A percentile compares a stretch with the other conserved stretches of the same genome.
Evolutionary conservation across 345 rosid species (phyloP).

Genomic region (Camelina hispida): DNA sequence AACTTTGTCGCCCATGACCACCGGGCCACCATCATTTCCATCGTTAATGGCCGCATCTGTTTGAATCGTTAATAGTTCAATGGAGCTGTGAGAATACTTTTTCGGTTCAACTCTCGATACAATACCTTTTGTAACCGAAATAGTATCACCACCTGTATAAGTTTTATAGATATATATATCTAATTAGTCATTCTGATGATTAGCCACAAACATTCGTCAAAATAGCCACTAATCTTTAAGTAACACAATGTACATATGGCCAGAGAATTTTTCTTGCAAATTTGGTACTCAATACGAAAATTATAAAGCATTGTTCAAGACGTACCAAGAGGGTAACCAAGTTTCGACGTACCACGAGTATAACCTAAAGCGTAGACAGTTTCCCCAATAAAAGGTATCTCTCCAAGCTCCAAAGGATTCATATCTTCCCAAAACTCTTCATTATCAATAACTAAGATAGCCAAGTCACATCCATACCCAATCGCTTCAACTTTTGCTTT

Average conservation of each 20-base stretch:
- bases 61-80: constrained; percentile 72
- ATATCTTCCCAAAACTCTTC: constrained; percentile 48
- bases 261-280: background rate
- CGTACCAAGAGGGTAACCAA: constrained; percentile 14
- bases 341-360: constrained; percentile 53
- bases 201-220: background rate
- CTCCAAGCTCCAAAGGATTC: constrained; percentile 68
- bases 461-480: constrained; percentile 73
- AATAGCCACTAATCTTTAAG: constrained; percentile 34
- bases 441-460: constrained; percentile 59
- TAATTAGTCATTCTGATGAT: too few relatives aligned
- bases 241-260: background rate
- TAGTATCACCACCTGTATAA: constrained; percentile 64
- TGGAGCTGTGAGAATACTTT: constrained; percentile 64
- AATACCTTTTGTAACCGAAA: constrained; percentile 69
- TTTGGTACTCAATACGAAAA: background rate
- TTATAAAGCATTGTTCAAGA: constrained; percentile 14
- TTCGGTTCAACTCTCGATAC: constrained; percentile 82
- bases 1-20: constrained; percentile 72
- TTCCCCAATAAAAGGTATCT: constrained; percentile 64
- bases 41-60: constrained; percentile 81
- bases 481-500: constrained; percentile 60
- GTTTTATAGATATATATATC: constrained; percentile 38
- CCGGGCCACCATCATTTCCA: constrained; percentile 74
- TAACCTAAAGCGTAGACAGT: constrained; percentile 72